Base-by-base conservation (phyloP, 2,329 filamentous ascomycete species). In the Coleophoma cylindrospora region DNA sequence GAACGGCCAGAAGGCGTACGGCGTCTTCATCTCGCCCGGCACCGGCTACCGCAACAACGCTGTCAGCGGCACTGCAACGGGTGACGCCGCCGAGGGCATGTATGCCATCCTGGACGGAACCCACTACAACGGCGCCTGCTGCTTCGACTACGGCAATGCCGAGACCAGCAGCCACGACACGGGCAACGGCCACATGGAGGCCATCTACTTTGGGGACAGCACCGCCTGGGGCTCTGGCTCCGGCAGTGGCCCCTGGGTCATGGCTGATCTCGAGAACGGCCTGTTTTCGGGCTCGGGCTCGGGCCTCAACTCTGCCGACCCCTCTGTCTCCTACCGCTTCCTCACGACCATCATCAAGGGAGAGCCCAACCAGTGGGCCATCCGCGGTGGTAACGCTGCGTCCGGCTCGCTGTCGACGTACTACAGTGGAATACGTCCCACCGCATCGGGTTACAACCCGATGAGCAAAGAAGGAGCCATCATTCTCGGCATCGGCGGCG, bases 241-340 rank as follows among this genome's bases (percentile, higher is more conserved):
- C 4, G 82, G 81, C 41, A 73, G 57, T 40, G 82, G 83, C 0
- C 83, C 83, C 0, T 86, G 83, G 83, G 62, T 86, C 57, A 85
- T 86, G 81, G 83, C 81, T 0, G 83, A 87, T 64, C 73, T 87
- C 0, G 83, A 87, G 62, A 84, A 86, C 54, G 79, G 80, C 3
- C 67, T 87, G 2, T 86, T 85, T 68, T 82, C 81, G 0, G 82
- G 81, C 13, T 10, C 47, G 1, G 72, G 62, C 51, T 22, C 70
- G 2, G 62, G 59, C 1, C 64, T 74, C 48, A 84, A 85, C 61
- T 45, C 72, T 1, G 73, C 50, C 1, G 72, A 83, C 56, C 79
- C 78, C 7, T 72, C 76, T 0, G 68, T 84, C 50, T 68, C 70
- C 1, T 66, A 68, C 52, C 76, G 81, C 0, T 86, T 86, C 62